Evolutionary conservation across 2,329 filamentous ascomycete genomes (phyloP).

Genomic region (Penicillium sp.): DNA sequence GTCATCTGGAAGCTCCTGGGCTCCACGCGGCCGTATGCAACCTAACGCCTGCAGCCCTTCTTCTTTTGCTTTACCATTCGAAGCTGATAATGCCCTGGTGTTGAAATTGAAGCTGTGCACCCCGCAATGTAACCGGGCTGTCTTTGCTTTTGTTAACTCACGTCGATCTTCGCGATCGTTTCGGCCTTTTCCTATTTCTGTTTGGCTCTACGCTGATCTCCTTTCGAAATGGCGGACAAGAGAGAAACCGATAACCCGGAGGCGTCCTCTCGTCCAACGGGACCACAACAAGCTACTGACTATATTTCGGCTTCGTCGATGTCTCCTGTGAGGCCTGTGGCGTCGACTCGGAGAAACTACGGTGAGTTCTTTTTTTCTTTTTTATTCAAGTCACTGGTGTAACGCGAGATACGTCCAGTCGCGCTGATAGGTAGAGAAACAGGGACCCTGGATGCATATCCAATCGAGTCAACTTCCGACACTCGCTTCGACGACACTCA

Average conservation of each 20-base stretch:
- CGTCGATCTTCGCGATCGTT: neutral
- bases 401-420: constrained; percentile 12
- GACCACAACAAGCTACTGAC: constrained; percentile 11
- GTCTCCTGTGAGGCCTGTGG: constrained; percentile 17
- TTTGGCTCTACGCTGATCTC: constrained; percentile 5
- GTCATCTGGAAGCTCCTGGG: constrained; percentile 23
- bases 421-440: constrained; percentile 8
- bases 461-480: constrained; percentile 28
- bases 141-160: constrained; percentile 9
- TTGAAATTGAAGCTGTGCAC: constrained; percentile 7
- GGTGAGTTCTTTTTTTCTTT: constrained; percentile 25
- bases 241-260: constrained; percentile 15
- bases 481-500: constrained; percentile 34
- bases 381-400: constrained; percentile 9
- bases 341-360: constrained; percentile 32
- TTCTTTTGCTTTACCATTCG: too few species aligned
- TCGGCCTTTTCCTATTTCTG: neutral
- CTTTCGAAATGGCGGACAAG: constrained; percentile 23
- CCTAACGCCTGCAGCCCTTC: constrained; percentile 12
- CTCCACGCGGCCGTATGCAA: constrained; percentile 21
- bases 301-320: constrained; percentile 9
- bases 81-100: neutral
- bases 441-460: constrained; percentile 37
- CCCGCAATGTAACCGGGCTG: constrained; percentile 20
- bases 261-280: constrained; percentile 14